These are phyloP conservation scores for Corylus avellana DNA, from an alignment of 306 rosid genomes.

Conservation along the genomic window DNA sequence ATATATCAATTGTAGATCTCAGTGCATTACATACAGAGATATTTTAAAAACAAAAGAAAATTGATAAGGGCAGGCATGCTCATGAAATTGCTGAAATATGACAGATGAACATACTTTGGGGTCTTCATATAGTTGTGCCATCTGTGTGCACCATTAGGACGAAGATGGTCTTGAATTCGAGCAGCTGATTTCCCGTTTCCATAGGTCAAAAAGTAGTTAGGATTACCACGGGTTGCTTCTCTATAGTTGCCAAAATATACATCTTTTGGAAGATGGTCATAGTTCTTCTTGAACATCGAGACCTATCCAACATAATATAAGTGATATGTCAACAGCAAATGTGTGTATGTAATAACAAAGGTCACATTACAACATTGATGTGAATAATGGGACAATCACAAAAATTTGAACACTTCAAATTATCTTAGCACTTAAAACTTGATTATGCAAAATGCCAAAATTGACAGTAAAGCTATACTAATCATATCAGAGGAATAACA, in stretches of 20 bases:
- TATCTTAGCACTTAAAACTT: not conserved
- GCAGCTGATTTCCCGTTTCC: constrained; percentile 99
- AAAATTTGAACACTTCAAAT: not conserved
- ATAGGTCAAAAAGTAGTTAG: constrained; percentile 90
- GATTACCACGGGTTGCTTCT: constrained; percentile 95
- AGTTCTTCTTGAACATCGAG: constrained; percentile 96
- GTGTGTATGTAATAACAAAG: not conserved
- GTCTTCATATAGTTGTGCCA: constrained; percentile 98
- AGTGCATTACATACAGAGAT: not conserved
- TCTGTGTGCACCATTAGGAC: constrained; percentile 98
- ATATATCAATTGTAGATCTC: not conserved
- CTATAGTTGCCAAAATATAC: constrained; percentile 84
- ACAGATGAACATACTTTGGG: constrained; percentile 61
- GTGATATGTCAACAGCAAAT: constrained; percentile 14
- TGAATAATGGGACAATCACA: not conserved
- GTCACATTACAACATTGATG: not conserved
- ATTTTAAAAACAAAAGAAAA: not conserved
- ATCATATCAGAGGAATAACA: not conserved
- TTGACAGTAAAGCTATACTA: not conserved
- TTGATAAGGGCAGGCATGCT: constrained; percentile 2
- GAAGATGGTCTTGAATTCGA: constrained; percentile 92
- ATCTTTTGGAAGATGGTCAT: constrained; percentile 93
- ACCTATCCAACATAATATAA: constrained; percentile 55
- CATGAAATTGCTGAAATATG: constrained; percentile 19
- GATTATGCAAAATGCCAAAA: not conserved